Evolutionary conservation across 192 early-diverging fungal species (phyloP).

Genomic region (Radiomyces spectabilis): DNA sequence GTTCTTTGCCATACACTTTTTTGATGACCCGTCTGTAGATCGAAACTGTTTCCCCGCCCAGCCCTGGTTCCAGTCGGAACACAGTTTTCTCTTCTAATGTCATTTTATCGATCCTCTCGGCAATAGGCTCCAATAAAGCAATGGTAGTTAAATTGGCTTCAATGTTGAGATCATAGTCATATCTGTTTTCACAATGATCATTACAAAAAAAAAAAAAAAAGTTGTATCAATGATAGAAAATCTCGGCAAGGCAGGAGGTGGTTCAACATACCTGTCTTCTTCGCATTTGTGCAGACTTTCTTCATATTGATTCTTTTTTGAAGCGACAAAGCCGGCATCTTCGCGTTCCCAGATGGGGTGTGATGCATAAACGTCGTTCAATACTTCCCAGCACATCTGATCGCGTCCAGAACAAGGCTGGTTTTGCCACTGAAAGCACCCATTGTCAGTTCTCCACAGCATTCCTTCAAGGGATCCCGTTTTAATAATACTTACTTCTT

Average conservation of each 20-base stretch:
- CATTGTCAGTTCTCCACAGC: too few species aligned
- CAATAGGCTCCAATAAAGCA: constrained; percentile 82
- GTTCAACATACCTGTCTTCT: constrained; percentile 62
- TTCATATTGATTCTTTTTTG: constrained; percentile 87
- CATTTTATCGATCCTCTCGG: constrained; percentile 72
- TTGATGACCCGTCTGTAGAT: constrained; percentile 87
- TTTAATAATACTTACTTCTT: constrained; percentile 48
- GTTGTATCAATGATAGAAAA: background rate
- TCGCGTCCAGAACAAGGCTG: constrained; percentile 85
- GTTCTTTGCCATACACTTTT: constrained; percentile 85
- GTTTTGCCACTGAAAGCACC: constrained; percentile 38
- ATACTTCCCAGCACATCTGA: constrained; percentile 78
- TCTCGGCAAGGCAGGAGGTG: background rate
- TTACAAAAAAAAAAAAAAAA: background rate
- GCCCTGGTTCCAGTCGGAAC: constrained; percentile 65
- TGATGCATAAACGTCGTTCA: constrained; percentile 92
- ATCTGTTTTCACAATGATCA: constrained; percentile 14
- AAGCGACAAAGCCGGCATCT: constrained; percentile 77
- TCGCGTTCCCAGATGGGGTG: constrained; percentile 88
- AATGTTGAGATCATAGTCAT: constrained; percentile 96
- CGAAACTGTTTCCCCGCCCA: constrained; percentile 78
- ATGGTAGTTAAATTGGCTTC: constrained; percentile 89
- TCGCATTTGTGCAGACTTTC: constrained; percentile 91
- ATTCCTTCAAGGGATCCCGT: too few species aligned
- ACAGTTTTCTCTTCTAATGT: constrained; percentile 62